Evolutionary conservation across 768 basidiomycete species (phyloP), one percentile per base, ranked within the genome.

Genomic region (Clavaria fumosa): DNA sequence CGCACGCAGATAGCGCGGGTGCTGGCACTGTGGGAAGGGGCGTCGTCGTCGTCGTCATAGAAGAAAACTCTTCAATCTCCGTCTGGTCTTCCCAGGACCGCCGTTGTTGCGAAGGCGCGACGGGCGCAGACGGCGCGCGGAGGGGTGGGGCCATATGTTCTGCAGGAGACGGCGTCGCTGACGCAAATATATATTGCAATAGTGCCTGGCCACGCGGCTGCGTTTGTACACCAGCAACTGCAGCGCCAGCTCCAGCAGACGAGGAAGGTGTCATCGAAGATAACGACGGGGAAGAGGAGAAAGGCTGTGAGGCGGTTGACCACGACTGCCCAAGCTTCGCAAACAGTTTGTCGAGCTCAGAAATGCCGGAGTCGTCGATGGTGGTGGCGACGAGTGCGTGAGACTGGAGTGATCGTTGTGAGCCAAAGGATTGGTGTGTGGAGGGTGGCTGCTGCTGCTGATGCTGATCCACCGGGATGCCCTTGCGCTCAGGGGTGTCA

Each of bases 161-260:
- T 20, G 37, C 26, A 12, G 51, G 20, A 7, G 41, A 35, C 6
- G 9, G 56, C 11, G 54, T 57, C 4, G 73, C 81, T 4, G 80
- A 84, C 3, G 81, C 81, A 50, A 85, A 84, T 28, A 85, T 79
- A 9, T 70, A 66, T 45, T 78, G 63, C 11, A 85, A 58, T 22
- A 85, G 61, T 12, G 69, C 59, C 34, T 69, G 60, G 4, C 80
- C 77, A 41, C 40, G 38, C 45, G n/a, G n/a, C n/a, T n/a, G n/a
- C n/a, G n/a, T n/a, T n/a, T n/a, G n/a, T n/a, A n/a, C n/a, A n/a
- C n/a, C n/a, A n/a, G n/a, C n/a, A n/a, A n/a, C n/a, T n/a, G n/a
- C n/a, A n/a, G 43, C 27, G 27, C 43, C 26, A 5, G 50, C 34
- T 4, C 59, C 45, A 20, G 60, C 55, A 27, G 55, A 48, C 46